A percentile compares a stretch with the other conserved stretches of the same genome.
Conservation (phyloP, 2,329 filamentous ascomycete genomes). For the Paramyrothecium sp. region DNA sequence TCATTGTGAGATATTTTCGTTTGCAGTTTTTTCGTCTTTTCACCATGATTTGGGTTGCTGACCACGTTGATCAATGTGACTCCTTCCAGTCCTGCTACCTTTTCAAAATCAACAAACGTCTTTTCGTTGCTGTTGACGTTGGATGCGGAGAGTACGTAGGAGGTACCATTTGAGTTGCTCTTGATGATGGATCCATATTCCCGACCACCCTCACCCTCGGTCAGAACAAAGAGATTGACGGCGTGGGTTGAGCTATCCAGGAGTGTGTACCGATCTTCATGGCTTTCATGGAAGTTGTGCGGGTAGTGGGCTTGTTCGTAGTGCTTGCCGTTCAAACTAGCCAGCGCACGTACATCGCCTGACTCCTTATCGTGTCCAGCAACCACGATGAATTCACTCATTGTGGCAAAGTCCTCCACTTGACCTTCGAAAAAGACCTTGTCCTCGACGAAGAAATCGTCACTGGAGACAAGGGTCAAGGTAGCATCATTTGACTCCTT, state of each 20-base stretch:
- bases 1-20: constrained; percentile 97
- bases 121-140: constrained; percentile 76
- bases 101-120: constrained; percentile 93
- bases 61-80: constrained; percentile 87
- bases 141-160: constrained; percentile 80
- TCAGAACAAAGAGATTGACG: constrained; percentile 89
- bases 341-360: constrained; percentile 70
- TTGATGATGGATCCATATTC: constrained; percentile 89
- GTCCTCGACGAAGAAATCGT: constrained; percentile 71
- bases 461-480: constrained; percentile 71
- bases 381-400: constrained; percentile 95
- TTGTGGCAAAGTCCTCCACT: constrained; percentile 84
- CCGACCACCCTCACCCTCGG: constrained; percentile 61
- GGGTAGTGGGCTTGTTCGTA: constrained; percentile 89
- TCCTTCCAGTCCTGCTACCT: constrained; percentile 88
- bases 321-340: constrained; percentile 78
- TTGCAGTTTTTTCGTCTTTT: constrained; percentile 81
- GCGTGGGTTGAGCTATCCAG: constrained; percentile 93
- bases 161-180: constrained; percentile 97
- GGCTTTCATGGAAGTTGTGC: constrained; percentile 73
- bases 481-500: constrained; percentile 61
- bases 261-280: constrained; percentile 85
- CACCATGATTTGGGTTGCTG: constrained; percentile 68
- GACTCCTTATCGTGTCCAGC: constrained; percentile 70
- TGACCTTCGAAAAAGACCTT: constrained; percentile 44